These are phyloP conservation scores for Diplodia intermedia DNA, from an alignment of 2,329 filamentous ascomycete species.

Conservation along the genomic window DNA sequence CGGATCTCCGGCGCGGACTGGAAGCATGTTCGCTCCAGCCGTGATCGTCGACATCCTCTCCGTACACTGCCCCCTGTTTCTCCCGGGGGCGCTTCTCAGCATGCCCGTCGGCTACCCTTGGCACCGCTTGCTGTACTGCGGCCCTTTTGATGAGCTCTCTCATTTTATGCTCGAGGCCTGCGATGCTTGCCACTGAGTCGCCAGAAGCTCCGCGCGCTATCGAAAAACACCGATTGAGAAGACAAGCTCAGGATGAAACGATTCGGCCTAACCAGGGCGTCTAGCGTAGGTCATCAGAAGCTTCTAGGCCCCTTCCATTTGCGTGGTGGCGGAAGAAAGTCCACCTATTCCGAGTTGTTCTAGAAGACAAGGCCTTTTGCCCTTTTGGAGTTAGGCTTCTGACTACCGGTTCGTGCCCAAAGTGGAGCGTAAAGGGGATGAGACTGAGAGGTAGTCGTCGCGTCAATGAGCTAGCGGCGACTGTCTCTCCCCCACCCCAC, in stretches of 20 bases:
- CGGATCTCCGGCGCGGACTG: conserved; percentile 7
- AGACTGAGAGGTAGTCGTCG: no score
- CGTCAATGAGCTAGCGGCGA: no score
- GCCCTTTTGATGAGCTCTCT: background rate
- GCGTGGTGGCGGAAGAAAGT: background rate
- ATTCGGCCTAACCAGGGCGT: background rate
- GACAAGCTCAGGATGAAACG: no score
- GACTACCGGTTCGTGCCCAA: no score
- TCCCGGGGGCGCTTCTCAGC: background rate
- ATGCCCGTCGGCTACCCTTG: background rate
- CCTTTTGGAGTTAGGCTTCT: no score
- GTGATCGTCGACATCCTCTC: background rate
- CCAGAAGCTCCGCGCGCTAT: background rate
- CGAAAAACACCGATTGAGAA: background rate
- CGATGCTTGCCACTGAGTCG: background rate
- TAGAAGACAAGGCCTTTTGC: background rate
- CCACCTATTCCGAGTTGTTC: background rate
- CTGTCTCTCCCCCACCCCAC: no score
- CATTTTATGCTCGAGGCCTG: background rate
- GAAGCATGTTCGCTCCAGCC: conserved; percentile 9
- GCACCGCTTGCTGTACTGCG: background rate
- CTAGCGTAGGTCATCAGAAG: background rate
- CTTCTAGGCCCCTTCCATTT: background rate
- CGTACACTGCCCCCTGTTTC: background rate
- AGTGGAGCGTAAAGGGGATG: no score